Evolutionary conservation across 2,329 filamentous ascomycete genomes (phyloP), one percentile per base, ranked within the genome.

Genomic region (Exophiala mesophila): DNA sequence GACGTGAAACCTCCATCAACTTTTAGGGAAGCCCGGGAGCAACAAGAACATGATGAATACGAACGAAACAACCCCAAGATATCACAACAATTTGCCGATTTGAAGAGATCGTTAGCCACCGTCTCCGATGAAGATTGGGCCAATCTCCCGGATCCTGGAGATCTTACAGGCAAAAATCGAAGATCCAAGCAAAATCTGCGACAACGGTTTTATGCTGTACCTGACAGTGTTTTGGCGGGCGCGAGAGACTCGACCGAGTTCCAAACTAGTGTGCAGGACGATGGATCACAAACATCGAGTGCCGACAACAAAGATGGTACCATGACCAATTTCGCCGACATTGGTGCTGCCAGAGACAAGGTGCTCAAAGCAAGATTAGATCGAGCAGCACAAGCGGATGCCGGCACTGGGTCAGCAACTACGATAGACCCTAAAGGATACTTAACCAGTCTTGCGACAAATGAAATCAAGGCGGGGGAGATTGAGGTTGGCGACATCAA

Each of bases 61-160:
- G 90, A 98, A 70, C 82, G 84, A 56, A 90, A 95, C 64, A 97
- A 98, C 63, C 92, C 92, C 10, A 98, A 97, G 68, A 96, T 98
- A 39, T 87, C 94, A 61, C 87, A 96, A 55, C 92, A 98, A 64
- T 98, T 98, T 63, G 88, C 89, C 61, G 92, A 97, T 57, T 70
- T 97, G 38, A 98, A 98, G 67, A 80, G 94, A 59, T 88, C 87
- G 4, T 76, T 98, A 26, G 83, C 85, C 29, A 85, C 82, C 4
- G 85, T 98, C 19, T 85, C 86, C 31, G 90, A 97, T 62, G 90
- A 98, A 50, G 89, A 98, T 57, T 98, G 92, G 92, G 88, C 88
- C 28, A 94, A 82, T 57, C 73, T 98, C 29, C 94, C 92, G 4
- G 94, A 98, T 59, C 90, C 96, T 23, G 92, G 94, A 57, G 92